Base-by-base conservation (phyloP, 1,284 basidiomycete species). In the Peniophora sp. region DNA sequence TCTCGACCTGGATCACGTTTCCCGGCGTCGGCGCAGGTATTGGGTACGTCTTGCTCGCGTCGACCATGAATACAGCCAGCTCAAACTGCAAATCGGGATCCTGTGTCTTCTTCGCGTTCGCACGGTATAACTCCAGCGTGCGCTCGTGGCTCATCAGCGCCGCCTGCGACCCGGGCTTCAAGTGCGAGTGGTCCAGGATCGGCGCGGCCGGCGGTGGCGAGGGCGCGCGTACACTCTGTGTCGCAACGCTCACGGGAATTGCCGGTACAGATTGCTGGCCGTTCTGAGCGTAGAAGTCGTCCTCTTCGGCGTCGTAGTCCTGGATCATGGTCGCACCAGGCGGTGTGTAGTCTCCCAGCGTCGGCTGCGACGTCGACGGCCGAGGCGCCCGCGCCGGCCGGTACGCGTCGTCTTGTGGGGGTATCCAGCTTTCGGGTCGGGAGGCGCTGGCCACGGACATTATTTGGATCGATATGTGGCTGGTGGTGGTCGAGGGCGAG, bases 21-120 rank as follows among this genome's bases (percentile, higher is more conserved):
- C 80, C 83, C 0, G 77, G 72, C 1, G 81, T 81, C 15, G 71
- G 75, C 3, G 69, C 68, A 3, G 88, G 86, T 60, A 93, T 86
- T 44, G 85, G 83, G 66, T 92, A 79, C 1, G 85, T 83, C 69
- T 95, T 95, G 50, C 89, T 87, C 34, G 95, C 92, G 64, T 98
- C 97, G 61, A 99, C 88, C 89, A 97, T 95, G 74, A 99, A 98
- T 14, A 96, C 92, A 48, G 95, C 92, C 60, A 99, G 96, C 68
- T 99, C 96, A 72, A 96, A 99, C 65, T 96, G 96, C 53, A 97
- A 75, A 64, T 97, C 92, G 0, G 96, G 95, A 68, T 99, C 94
- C 72, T 97, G 94, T 0, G 94, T 97, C 74, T 98, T 99, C 73
- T 97, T 97, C 23, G 96, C 96, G 66, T 99, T 99, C 46, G 88